phyloP scores from a whole-genome alignment of 148 eudicot species.

The Camellia lanceoleosa region DNA sequence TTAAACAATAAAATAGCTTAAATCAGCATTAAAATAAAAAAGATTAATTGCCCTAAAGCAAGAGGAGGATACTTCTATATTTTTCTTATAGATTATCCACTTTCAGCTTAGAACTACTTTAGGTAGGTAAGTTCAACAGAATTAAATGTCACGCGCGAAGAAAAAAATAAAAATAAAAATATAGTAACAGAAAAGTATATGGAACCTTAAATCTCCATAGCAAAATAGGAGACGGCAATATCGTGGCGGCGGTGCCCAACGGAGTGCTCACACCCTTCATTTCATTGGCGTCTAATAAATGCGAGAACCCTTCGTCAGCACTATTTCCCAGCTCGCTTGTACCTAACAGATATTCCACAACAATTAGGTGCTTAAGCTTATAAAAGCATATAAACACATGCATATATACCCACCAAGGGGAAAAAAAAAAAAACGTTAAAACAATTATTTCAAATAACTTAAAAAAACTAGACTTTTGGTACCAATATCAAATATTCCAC shows the following conservation, averaged over 20 bases:
- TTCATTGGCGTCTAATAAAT: slow-evolving; percentile 48
- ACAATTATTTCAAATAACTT: not conserved
- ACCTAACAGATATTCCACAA: slow-evolving; percentile 21
- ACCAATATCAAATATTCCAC: not conserved
- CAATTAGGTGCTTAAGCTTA: not conserved
- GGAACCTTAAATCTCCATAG: slow-evolving; percentile 96
- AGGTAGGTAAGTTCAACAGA: no score
- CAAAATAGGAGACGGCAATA: slow-evolving; percentile 81
- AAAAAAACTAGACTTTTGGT: not conserved
- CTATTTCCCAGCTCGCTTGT: slow-evolving; percentile 44
- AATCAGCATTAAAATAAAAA: no score
- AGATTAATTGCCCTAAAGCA: no score
- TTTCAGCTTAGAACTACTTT: no score
- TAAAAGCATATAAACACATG: not conserved
- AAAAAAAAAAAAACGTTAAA: not conserved
- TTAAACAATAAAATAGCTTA: no score
- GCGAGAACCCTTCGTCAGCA: slow-evolving; percentile 47
- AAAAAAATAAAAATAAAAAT: no score
- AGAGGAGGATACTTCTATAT: no score
- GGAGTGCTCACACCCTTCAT: slow-evolving; percentile 78
- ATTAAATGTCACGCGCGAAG: no score
- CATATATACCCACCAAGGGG: not conserved
- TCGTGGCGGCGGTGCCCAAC: slow-evolving; percentile 42
- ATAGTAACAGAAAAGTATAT: not conserved
- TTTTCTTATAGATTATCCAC: no score